phyloP scores from a whole-genome alignment of 805 yeast genomes.

The Cyberlindnera suaveolens region DNA sequence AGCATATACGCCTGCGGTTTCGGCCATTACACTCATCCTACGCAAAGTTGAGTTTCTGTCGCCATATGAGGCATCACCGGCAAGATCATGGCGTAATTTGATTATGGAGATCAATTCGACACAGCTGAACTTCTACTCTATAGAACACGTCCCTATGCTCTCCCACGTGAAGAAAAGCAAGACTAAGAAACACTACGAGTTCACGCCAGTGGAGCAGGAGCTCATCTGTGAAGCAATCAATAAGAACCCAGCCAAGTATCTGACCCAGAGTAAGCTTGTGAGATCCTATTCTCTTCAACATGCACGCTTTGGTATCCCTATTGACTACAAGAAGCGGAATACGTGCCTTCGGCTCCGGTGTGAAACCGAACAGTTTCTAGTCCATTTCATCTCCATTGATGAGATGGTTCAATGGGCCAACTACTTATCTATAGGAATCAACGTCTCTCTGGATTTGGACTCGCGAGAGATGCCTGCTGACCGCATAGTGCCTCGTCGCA shows the following conservation, averaged over 20 bases:
- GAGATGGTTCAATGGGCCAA: constrained; percentile 77
- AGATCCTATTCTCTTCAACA: constrained; percentile 77
- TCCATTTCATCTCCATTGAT: constrained; percentile 56
- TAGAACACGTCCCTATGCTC: constrained; percentile 29
- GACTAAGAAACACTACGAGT: constrained; percentile 21
- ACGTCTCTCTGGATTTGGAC: constrained; percentile 69
- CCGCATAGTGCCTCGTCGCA: constrained; percentile 74
- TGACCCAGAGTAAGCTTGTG: constrained; percentile 28
- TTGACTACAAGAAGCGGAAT: constrained; percentile 69
- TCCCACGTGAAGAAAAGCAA: constrained; percentile 24
- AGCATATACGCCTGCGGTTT: constrained; percentile 56
- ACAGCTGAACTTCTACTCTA: constrained; percentile 63
- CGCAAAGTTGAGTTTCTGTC: constrained; percentile 72
- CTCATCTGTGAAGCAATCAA: constrained; percentile 15
- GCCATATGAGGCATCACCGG: constrained; percentile 66
- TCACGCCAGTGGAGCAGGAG: constrained; percentile 23
- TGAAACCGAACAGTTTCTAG: constrained; percentile 75
- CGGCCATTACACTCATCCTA: constrained; percentile 47
- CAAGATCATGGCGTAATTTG: constrained; percentile 64
- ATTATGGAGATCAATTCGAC: constrained; percentile 80
- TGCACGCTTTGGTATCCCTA: constrained; percentile 78
- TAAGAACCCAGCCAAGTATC: constrained; percentile 11
- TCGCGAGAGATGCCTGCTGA: constrained; percentile 68
- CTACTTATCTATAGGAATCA: constrained; percentile 67
- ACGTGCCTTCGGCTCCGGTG: constrained; percentile 69